Evolutionary conservation across 306 rosid species (phyloP).

Genomic region (Corylus heterophylla): DNA sequence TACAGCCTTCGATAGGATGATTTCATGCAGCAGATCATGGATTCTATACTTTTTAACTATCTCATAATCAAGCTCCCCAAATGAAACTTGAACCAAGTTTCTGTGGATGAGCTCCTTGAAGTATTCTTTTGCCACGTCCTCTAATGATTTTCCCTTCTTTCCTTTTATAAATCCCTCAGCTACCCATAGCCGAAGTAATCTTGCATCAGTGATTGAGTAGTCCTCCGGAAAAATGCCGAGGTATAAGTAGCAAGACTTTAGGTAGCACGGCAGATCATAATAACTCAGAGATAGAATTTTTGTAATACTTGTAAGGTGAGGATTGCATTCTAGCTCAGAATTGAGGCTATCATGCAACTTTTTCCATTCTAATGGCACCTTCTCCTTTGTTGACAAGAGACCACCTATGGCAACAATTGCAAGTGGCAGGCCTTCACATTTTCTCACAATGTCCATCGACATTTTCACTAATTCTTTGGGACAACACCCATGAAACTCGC

Average conservation of each 20-base stretch:
- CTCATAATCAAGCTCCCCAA: background rate
- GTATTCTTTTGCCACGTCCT: background rate
- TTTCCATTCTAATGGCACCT: slow-evolving; percentile 8
- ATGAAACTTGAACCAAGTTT: background rate
- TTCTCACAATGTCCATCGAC: background rate
- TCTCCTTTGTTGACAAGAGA: slow-evolving; percentile 11
- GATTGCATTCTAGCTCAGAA: background rate
- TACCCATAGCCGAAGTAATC: slow-evolving; percentile 13
- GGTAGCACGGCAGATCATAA: slow-evolving; percentile 18
- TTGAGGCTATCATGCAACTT: background rate
- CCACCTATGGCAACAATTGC: slow-evolving; percentile 21
- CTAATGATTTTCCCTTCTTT: background rate
- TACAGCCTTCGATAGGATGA: background rate
- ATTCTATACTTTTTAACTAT: background rate
- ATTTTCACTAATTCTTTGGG: background rate
- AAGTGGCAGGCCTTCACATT: slow-evolving; percentile 18
- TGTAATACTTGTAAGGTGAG: background rate
- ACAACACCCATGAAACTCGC: background rate
- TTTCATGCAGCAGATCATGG: background rate
- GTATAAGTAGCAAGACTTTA: slow-evolving; percentile 22
- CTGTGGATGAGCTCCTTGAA: slow-evolving; percentile 9
- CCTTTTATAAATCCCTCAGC: slow-evolving; percentile 11
- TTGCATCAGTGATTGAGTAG: background rate
- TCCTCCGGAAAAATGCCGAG: slow-evolving; percentile 23
- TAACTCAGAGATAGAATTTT: slow-evolving; percentile 2